Evolutionary conservation across 805 yeast species (phyloP), one percentile per base, ranked within the genome.

Genomic region (Saccharomycopsis malanga): DNA sequence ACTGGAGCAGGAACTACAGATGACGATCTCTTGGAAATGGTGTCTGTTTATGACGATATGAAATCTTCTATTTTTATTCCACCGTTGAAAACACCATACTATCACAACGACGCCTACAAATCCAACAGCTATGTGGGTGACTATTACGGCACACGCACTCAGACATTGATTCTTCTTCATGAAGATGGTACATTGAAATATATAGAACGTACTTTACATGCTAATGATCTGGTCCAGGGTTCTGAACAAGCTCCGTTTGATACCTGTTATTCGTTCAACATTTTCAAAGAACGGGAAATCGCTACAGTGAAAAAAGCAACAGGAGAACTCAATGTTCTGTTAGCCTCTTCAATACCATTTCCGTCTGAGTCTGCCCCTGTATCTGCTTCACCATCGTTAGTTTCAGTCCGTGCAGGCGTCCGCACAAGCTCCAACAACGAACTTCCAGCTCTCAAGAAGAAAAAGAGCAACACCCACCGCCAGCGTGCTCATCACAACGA

Each of bases 121-220:
- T 48, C 54, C 14, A 45, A 43, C 37, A 49, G 53, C 17, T 56
- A 62, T n/a, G 63, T 69, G 14, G 87, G 87, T 0, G 62, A 68
- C 20, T 79, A 69, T 56, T 89, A 87, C 59, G 96, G 96, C 0
- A 88, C 97, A 0, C 66, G 96, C 46, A 85, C 96, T 0, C 96
- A 88, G 61, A 87, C 95, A 0, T 74, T 87, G 1, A 70, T 87
- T 3, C 56, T 86, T 20, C 70, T 84, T 7, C 77, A 76, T 57
- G 71, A 69, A 34, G 49, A 57, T 34, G 70, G 85, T 56, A 52
- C 46, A 10, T 63, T 83, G 18, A 72, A 73, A 42, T 85, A 83
- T 61, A 65, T 74, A 12, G 96, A 88, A 59, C 67, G 70, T 41
- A 75, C 76, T 47, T 55, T 83, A 17, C 83, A 81, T 34, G 15